phyloP scores from a whole-genome alignment of 2,329 filamentous ascomycete species.

The Ilyonectria destructans region DNA sequence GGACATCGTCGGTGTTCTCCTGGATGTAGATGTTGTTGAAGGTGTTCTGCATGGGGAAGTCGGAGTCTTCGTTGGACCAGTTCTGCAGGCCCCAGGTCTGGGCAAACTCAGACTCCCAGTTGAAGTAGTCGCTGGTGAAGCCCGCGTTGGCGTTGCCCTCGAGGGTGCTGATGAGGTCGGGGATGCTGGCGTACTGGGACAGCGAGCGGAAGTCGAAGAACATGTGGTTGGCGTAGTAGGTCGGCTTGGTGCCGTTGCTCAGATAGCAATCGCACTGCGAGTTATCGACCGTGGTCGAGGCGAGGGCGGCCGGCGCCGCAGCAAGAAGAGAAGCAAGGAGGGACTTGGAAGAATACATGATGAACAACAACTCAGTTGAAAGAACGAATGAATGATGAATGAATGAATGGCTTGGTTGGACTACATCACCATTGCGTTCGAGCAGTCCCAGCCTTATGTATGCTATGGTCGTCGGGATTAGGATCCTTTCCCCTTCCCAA shows the following conservation, averaged over 20 bases:
- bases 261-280: constrained; percentile 53
- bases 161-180: constrained; percentile 49
- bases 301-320: constrained; percentile 39
- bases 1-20: constrained; percentile 52
- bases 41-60: constrained; percentile 56
- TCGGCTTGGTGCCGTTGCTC: constrained; percentile 44
- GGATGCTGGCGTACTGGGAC: constrained; percentile 48
- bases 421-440: constrained; percentile 22
- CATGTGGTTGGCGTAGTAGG: constrained; percentile 47
- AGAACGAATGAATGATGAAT: constrained; percentile 15
- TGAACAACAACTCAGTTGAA: constrained; percentile 17
- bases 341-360: constrained; percentile 42
- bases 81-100: constrained; percentile 56
- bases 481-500: constrained; percentile 18
- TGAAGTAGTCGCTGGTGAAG: constrained; percentile 57
- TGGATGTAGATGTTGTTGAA: constrained; percentile 64
- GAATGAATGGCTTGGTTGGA: constrained; percentile 12
- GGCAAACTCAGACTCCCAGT: constrained; percentile 49
- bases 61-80: constrained; percentile 58
- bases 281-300: constrained; percentile 36
- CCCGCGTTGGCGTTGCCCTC: constrained; percentile 52
- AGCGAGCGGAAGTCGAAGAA: constrained; percentile 54
- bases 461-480: neutral
- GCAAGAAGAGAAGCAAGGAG: constrained; percentile 45
- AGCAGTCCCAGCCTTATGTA: constrained; percentile 12